A percentile compares a stretch with the other conserved stretches of the same genome.
phyloP scores from a whole-genome alignment of 257 asterid genomes.

The Plantago elongata region DNA sequence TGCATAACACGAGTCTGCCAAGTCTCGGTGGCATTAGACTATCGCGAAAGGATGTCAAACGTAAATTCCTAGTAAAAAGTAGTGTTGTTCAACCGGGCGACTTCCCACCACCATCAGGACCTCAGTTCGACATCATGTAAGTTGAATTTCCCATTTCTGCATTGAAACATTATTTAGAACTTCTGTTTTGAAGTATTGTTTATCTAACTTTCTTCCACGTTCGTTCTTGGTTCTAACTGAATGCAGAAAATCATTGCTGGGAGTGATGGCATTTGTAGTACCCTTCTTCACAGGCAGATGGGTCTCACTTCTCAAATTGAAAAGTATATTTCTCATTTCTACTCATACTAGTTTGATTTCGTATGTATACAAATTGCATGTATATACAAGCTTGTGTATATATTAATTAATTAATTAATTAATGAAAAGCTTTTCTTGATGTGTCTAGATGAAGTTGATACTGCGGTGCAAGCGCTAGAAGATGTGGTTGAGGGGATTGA shows the following conservation, averaged over 20 bases:
- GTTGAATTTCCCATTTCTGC: neutral
- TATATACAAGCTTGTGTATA: too few species aligned
- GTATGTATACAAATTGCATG: too few species aligned
- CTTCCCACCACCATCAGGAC: slow-evolving; percentile 32
- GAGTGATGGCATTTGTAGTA: slow-evolving; percentile 4
- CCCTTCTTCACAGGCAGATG: slow-evolving; percentile 17
- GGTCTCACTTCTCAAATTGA: slow-evolving; percentile 14
- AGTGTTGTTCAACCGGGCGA: slow-evolving; percentile 25
- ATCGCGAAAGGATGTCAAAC: too few species aligned
- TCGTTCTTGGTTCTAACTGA: neutral
- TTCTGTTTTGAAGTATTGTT: neutral
- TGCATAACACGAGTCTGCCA: too few species aligned
- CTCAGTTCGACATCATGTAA: slow-evolving; percentile 35
- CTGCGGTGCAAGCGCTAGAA: slow-evolving; percentile 38
- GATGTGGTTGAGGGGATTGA: slow-evolving; percentile 43
- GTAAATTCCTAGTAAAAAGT: slow-evolving; percentile 25
- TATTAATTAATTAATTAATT: too few species aligned
- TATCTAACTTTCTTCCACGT: neutral
- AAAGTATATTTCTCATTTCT: neutral
- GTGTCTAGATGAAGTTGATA: slow-evolving; percentile 39
- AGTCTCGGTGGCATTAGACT: too few species aligned
- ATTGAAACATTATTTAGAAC: too few species aligned
- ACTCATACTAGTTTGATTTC: neutral
- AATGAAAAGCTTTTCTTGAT: too few species aligned
- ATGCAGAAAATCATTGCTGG: slow-evolving; percentile 14